phyloP scores from a whole-genome alignment of 208 protist species.

The Wallacemonas rigidus region DNA sequence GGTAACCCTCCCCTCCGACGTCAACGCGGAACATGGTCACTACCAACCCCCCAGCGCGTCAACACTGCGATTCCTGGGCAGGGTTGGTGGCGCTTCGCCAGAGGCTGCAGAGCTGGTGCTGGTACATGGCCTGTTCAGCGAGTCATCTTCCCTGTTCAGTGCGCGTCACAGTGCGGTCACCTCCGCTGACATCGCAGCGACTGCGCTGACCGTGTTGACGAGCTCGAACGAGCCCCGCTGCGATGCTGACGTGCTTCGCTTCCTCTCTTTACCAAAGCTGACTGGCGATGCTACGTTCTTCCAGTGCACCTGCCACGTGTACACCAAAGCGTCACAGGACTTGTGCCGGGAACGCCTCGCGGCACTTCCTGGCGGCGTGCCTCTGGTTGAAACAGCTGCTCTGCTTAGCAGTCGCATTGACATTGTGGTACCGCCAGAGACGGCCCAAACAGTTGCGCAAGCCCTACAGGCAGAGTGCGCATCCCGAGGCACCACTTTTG shows the following conservation, averaged over 20 bases:
- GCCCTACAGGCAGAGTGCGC: constrained; percentile 18
- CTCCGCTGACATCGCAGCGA: constrained; percentile 11
- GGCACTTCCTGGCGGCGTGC: neutral
- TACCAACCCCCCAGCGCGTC: neutral
- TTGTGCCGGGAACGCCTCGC: constrained; percentile 11
- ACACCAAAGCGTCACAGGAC: constrained; percentile 8
- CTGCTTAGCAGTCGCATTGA: constrained; percentile 21
- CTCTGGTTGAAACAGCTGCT: constrained; percentile 23
- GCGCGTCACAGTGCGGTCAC: neutral
- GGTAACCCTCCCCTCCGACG: neutral
- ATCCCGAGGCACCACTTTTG: constrained; percentile 5
- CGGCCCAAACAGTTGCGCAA: neutral
- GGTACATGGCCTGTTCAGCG: constrained; percentile 18
- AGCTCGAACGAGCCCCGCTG: constrained; percentile 14
- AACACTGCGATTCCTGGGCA: constrained; percentile 22
- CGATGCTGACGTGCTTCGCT: constrained; percentile 8
- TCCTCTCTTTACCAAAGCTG: constrained; percentile 12
- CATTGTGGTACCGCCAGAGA: neutral
- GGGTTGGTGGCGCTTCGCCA: constrained; percentile 23
- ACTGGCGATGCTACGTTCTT: constrained; percentile 27
- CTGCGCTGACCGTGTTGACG: constrained; percentile 18
- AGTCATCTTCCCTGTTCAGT: too few relatives aligned
- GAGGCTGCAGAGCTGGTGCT: constrained; percentile 29
- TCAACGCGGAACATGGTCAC: too few relatives aligned
- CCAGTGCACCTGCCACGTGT: constrained; percentile 28